phyloP scores from a whole-genome alignment of 2,329 filamentous ascomycete genomes.

The Phyllosticta citriasiana region DNA sequence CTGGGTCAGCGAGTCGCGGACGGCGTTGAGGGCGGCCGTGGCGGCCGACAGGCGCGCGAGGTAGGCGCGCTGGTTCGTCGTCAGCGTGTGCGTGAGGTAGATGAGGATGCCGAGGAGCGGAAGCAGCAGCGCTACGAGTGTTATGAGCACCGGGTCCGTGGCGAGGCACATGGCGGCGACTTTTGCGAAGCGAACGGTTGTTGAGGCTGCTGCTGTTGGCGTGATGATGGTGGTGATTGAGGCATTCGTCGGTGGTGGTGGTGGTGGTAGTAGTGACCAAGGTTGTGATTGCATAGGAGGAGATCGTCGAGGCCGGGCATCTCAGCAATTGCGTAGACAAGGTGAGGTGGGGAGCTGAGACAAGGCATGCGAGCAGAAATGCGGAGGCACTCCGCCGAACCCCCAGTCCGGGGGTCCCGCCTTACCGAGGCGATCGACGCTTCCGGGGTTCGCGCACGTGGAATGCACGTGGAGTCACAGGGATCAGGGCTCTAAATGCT shows the following conservation, averaged over 20 bases:
- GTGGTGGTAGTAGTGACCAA: not conserved
- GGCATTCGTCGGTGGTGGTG: not conserved
- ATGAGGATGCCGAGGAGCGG: not conserved
- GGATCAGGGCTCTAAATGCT: not conserved
- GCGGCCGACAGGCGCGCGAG: not conserved
- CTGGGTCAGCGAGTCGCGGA: not conserved
- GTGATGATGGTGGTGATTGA: not conserved
- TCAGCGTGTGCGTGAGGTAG: not conserved
- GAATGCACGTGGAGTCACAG: not conserved
- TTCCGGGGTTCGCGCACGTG: not conserved
- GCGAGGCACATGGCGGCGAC: not conserved
- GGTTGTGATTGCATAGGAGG: not conserved
- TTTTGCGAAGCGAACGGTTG: not conserved
- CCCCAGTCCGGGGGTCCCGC: not conserved
- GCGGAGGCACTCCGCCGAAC: not conserved
- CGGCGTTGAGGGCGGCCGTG: not conserved
- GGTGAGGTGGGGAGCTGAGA: not conserved
- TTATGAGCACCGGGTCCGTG: not conserved
- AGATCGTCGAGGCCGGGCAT: not conserved
- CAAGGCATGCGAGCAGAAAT: not conserved
- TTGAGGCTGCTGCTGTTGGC: not conserved
- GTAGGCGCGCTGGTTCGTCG: not conserved
- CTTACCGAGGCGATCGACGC: not conserved
- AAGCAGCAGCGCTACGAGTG: not conserved
- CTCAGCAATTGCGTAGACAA: not conserved